phyloP scores from a whole-genome alignment of 2,329 filamentous ascomycete species.

The Cladosporium colombiae region DNA sequence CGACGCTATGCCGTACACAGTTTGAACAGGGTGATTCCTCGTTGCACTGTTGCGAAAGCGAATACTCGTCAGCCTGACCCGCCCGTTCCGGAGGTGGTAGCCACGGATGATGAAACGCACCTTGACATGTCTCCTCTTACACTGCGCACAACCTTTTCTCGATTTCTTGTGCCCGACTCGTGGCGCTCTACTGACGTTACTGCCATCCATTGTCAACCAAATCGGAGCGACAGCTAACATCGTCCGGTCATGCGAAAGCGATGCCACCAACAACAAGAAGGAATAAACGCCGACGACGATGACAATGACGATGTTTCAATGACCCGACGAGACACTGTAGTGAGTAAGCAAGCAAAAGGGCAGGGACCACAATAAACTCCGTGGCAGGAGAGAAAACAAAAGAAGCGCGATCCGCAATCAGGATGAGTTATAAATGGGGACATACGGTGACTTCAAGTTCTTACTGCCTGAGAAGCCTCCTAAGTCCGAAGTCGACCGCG shows the following conservation, averaged over 20 bases:
- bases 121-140: conserved; percentile 37
- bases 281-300: not conserved
- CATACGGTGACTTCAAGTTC: too few relatives aligned
- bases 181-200: conserved; percentile 30
- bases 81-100: not conserved
- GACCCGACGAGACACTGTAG: not conserved
- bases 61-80: conserved; percentile 12
- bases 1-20: conserved; percentile 34
- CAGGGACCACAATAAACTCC: conserved; percentile 1
- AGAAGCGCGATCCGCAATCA: not conserved
- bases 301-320: not conserved
- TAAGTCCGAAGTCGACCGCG: conserved; percentile 16
- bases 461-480: conserved; percentile 10
- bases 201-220: conserved; percentile 22
- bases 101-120: conserved; percentile 24
- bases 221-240: conserved; percentile 19
- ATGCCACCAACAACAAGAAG: not conserved
- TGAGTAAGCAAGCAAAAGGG: not conserved
- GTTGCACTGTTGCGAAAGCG: conserved; percentile 32
- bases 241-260: conserved; percentile 1
- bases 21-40: conserved; percentile 36
- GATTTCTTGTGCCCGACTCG: conserved; percentile 35
- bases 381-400: not conserved
- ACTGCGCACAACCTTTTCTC: conserved; percentile 35
- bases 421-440: too few relatives aligned